Evolutionary conservation across 2,329 filamentous ascomycete genomes (phyloP).

Genomic region (Bipolaris zeicola): DNA sequence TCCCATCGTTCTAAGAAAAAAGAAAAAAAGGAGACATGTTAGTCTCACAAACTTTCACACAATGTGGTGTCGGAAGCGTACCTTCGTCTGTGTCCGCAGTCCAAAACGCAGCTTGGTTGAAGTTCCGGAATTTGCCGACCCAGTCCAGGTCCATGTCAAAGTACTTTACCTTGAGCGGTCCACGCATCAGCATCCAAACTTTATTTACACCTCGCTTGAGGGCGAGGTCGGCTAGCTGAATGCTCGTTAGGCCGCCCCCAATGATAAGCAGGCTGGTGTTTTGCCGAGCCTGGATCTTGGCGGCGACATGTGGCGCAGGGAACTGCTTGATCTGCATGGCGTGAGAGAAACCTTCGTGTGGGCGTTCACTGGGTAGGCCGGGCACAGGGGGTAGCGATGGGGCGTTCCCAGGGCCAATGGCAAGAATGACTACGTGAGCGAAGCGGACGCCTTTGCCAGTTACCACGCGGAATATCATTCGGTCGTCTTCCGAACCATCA

Average conservation of each 20-base stretch:
- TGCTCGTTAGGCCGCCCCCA: constrained; percentile 77
- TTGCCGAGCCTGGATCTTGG: constrained; percentile 55
- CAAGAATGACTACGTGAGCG: constrained; percentile 69
- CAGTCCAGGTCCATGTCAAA: constrained; percentile 79
- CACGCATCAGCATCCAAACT: constrained; percentile 73
- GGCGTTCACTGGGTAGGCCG: constrained; percentile 41
- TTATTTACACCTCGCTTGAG: constrained; percentile 68
- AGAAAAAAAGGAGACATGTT: background rate
- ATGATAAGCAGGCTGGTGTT: constrained; percentile 70
- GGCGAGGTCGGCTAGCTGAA: constrained; percentile 72
- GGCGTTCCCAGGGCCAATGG: constrained; percentile 70
- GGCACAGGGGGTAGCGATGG: constrained; percentile 54
- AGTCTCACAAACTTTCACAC: too few relatives aligned
- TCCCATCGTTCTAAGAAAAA: constrained; percentile 61
- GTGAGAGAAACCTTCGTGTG: constrained; percentile 63
- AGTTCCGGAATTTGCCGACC: constrained; percentile 83
- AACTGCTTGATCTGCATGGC: constrained; percentile 67
- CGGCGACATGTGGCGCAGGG: constrained; percentile 59
- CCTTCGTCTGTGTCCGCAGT: constrained; percentile 71
- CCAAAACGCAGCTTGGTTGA: constrained; percentile 78
- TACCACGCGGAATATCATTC: constrained; percentile 68
- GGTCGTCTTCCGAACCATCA: constrained; percentile 36
- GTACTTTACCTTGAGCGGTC: constrained; percentile 67
- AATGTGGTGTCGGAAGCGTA: constrained; percentile 18
- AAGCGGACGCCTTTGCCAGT: constrained; percentile 62